A percentile compares a stretch with the other conserved stretches of the same genome.
These are phyloP conservation scores for Ophiostoma quercus DNA, from an alignment of 2,329 filamentous ascomycete species.

Conservation along the genomic window DNA sequence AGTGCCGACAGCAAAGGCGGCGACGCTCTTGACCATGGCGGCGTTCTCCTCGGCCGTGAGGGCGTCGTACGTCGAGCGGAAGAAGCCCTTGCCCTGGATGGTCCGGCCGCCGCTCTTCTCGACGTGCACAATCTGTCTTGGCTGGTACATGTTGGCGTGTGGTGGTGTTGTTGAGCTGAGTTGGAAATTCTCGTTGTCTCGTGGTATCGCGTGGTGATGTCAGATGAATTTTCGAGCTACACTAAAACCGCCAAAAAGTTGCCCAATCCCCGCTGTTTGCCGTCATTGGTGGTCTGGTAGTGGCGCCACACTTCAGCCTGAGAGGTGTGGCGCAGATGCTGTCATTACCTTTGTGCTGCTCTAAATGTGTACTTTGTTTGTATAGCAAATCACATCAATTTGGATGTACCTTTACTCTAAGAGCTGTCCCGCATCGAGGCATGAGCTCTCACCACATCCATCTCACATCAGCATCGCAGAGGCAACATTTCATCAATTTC, in stretches of 20 bases:
- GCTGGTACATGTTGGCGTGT: slow-evolving; percentile 45
- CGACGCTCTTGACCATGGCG: slow-evolving; percentile 56
- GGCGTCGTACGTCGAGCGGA: slow-evolving; percentile 51
- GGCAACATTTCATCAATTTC: neutral
- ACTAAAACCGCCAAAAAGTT: neutral
- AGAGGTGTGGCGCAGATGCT: slow-evolving; percentile 2
- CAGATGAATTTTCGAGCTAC: slow-evolving; percentile 20
- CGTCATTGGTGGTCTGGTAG: neutral
- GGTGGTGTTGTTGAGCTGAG: neutral
- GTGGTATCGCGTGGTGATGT: slow-evolving; percentile 7
- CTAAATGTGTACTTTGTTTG: neutral
- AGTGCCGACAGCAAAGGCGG: slow-evolving; percentile 54
- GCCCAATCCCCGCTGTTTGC: slow-evolving; percentile 6
- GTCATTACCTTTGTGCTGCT: neutral
- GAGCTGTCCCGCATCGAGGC: neutral
- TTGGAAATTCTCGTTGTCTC: neutral
- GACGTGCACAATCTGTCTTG: slow-evolving; percentile 53
- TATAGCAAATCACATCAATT: no score
- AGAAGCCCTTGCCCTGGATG: slow-evolving; percentile 45
- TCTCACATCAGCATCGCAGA: neutral
- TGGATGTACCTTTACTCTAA: neutral
- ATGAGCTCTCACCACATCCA: neutral
- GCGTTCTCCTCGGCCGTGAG: slow-evolving; percentile 59
- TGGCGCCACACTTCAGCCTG: neutral
- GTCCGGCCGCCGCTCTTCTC: slow-evolving; percentile 43